Evolutionary conservation across 2,329 filamentous ascomycete genomes (phyloP), one percentile per base, ranked within the genome.

Genomic region (Colletotrichum sojae): DNA sequence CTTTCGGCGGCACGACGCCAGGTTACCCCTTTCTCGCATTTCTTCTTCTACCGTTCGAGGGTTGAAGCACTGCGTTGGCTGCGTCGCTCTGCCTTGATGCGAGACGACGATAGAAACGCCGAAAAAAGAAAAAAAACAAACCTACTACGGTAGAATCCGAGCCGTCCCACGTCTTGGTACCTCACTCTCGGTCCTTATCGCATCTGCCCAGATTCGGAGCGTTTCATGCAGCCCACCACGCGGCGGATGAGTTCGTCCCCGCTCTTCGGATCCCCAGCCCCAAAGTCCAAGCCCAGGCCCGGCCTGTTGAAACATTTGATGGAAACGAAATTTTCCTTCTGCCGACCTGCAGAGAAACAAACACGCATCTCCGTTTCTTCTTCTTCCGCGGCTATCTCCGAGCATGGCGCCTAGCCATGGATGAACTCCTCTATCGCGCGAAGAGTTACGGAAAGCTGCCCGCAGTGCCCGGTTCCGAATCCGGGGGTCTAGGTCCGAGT

Each of bases 301-400:
- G 55, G 61, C 54, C 40, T 45, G 25, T 66, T 69, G 66, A 69
- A 69, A 69, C 66, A 60, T 66, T 69, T 66, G 40, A 69, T 69
- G 66, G 62, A 66, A 69, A 69, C 55, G 22, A 27, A 20, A 22
- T 20, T 54, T 56, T 56, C 36, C 54, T 22, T 55, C 9, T 51
- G 39, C 31, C 55, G 55, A 46, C 45, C 31, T 66, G 51, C 61
- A 66, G 49, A 58, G 63, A 60, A 65, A 53, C 36, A 43, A 36
- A 36, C 31, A 25, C 31, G 40, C 43, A 16, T 8, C 36, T 40
- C 25, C 18, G 58, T 48, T 64, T 65, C 46, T 22, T 59, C 40
- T 39, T 49, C 63, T 39, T 55, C 62, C 54, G 62, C 43, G 62
- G 49, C 13, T 55, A 52, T 52, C 66, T 65, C 55, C 66, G 49